Evolutionary conservation across 805 yeast species (phyloP).

Genomic region (Ogataea populi-albae): DNA sequence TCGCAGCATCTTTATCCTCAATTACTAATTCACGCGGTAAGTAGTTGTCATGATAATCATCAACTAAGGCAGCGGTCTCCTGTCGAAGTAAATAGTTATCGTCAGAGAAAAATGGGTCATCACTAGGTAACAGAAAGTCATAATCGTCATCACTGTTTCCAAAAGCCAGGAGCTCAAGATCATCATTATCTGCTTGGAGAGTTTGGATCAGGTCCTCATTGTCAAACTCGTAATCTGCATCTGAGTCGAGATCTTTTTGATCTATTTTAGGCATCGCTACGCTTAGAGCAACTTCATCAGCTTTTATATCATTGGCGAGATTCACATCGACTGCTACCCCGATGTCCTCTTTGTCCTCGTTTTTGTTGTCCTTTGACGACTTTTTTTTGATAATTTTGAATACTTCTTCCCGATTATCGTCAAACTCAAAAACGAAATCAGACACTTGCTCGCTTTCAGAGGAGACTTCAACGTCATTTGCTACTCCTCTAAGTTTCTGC

Average conservation of each 20-base stretch:
- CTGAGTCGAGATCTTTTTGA: slow-evolving; percentile 46
- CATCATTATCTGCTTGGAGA: slow-evolving; percentile 37
- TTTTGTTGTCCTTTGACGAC: slow-evolving; percentile 3
- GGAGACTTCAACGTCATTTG: slow-evolving; percentile 23
- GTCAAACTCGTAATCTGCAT: slow-evolving; percentile 63
- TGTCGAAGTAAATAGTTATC: slow-evolving; percentile 44
- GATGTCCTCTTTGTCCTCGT: slow-evolving; percentile 51
- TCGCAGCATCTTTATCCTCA: not conserved
- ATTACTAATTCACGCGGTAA: slow-evolving; percentile 13
- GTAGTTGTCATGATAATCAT: slow-evolving; percentile 35
- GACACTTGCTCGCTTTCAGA: slow-evolving; percentile 30
- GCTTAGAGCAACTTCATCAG: slow-evolving; percentile 25
- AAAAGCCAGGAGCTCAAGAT: slow-evolving; percentile 33
- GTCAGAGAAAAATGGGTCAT: slow-evolving; percentile 39
- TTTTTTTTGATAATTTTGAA: slow-evolving; percentile 18
- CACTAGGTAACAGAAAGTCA: slow-evolving; percentile 26
- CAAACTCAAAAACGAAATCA: slow-evolving; percentile 37
- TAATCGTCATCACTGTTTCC: slow-evolving; percentile 36
- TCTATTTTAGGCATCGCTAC: slow-evolving; percentile 51
- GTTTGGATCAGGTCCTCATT: slow-evolving; percentile 44
- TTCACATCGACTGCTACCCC: slow-evolving; percentile 50
- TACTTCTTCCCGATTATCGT: slow-evolving; percentile 37
- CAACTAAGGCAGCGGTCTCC: slow-evolving; percentile 43
- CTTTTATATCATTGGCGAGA: slow-evolving; percentile 25
- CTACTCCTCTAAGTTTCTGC: slow-evolving; percentile 31